A percentile compares a stretch with the other conserved stretches of the same genome.
Evolutionary conservation across 768 basidiomycete genomes (phyloP).

Genomic region (Lentinula detonsa): DNA sequence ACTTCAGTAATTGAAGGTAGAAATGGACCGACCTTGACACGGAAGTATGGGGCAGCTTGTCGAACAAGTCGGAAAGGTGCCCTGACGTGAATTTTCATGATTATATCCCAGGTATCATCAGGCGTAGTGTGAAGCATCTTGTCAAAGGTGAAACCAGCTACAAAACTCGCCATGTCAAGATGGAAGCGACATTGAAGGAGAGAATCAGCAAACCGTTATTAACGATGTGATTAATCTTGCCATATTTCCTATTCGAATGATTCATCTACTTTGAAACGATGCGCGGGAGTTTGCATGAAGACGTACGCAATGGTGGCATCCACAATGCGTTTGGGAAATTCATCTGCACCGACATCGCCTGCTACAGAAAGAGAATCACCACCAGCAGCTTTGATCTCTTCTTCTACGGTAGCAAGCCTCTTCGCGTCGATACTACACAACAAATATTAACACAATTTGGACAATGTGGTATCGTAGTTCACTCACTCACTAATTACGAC

Average conservation of each 20-base stretch:
- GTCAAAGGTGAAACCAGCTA: slow-evolving; percentile 76
- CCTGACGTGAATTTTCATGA: slow-evolving; percentile 78
- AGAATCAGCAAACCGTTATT: slow-evolving; percentile 56
- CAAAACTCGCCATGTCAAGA: neutral
- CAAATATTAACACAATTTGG: neutral
- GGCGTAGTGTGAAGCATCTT: slow-evolving; percentile 86
- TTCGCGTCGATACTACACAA: slow-evolving; percentile 62
- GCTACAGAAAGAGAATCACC: slow-evolving; percentile 71
- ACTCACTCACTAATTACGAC: slow-evolving; percentile 76
- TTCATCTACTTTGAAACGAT: neutral
- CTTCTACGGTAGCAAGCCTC: slow-evolving; percentile 58
- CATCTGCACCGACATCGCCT: slow-evolving; percentile 79
- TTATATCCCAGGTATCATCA: slow-evolving; percentile 77
- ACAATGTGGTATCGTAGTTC: neutral
- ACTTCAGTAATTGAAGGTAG: neutral
- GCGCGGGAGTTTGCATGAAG: neutral
- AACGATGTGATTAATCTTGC: slow-evolving; percentile 82
- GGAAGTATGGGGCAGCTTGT: slow-evolving; percentile 81
- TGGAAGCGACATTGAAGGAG: neutral
- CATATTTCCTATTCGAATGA: slow-evolving; percentile 50
- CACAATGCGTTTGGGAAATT: slow-evolving; percentile 75
- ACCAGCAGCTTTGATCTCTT: slow-evolving; percentile 67
- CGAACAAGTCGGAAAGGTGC: slow-evolving; percentile 83
- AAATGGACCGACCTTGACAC: slow-evolving; percentile 47
- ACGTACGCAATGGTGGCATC: slow-evolving; percentile 71